Evolutionary conservation across 2,329 filamentous ascomycete genomes (phyloP).

Genomic region (Calonectria ilicicola): DNA sequence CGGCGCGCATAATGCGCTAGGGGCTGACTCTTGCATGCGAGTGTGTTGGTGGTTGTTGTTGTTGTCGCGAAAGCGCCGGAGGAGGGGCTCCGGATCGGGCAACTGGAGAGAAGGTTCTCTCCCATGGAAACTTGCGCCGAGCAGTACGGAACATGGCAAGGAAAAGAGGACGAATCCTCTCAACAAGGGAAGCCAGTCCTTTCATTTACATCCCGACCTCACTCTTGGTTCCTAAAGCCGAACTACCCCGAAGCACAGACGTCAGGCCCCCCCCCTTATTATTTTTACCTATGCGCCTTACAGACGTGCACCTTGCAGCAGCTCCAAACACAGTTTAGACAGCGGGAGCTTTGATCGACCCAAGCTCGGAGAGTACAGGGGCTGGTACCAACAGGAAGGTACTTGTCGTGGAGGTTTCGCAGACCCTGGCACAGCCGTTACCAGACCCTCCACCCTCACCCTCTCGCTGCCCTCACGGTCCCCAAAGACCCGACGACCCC

Average conservation of each 20-base stretch:
- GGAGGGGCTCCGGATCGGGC: not conserved
- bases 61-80: not conserved
- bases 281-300: conserved; percentile 6
- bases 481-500: conserved; percentile 7
- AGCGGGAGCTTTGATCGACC: conserved; percentile 1
- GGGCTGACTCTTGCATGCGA: not conserved
- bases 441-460: conserved; percentile 9
- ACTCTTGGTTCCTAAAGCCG: conserved; percentile 27
- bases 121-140: not conserved
- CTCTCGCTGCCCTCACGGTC: not conserved
- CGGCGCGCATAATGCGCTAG: not conserved
- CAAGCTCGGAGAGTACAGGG: not conserved
- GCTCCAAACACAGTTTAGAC: conserved; percentile 4
- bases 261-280: conserved; percentile 7
- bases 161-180: not conserved
- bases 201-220: conserved; percentile 39
- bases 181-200: conserved; percentile 32
- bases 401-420: conserved; percentile 9
- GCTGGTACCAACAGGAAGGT: conserved; percentile 13
- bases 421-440: conserved; percentile 23
- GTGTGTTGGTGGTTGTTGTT: not conserved
- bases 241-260: conserved; percentile 19
- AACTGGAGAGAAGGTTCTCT: not conserved
- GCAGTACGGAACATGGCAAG: not conserved
- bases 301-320: not conserved